Conservation (phyloP, 352 stramenopile genomes). For the Plasmopara viticola region DNA sequence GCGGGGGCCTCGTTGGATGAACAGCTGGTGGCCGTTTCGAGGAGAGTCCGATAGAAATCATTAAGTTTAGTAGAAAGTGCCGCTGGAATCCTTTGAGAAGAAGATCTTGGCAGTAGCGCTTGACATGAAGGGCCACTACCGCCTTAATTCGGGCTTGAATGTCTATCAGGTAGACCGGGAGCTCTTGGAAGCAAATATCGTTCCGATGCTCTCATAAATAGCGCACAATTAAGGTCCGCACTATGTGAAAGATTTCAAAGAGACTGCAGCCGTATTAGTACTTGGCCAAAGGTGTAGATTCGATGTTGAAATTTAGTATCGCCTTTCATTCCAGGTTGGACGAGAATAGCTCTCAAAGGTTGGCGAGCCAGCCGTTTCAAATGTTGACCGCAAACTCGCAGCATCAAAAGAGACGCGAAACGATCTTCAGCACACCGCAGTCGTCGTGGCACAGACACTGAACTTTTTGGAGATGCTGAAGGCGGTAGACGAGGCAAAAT, state of each 20-base stretch:
- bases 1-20: too few relatives aligned
- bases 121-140: neutral
- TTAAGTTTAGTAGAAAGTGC: too few relatives aligned
- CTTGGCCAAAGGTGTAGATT: neutral
- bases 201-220: neutral
- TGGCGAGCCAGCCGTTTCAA: neutral
- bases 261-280: neutral
- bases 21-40: too few relatives aligned
- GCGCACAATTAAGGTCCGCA: neutral
- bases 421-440: neutral
- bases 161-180: neutral
- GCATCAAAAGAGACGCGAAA: neutral
- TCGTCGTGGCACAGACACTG: neutral
- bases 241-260: neutral
- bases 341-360: neutral
- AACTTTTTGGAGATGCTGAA: neutral
- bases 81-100: neutral
- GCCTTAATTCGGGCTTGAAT: neutral
- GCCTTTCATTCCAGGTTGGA: neutral
- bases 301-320: neutral
- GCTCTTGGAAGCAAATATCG: neutral
- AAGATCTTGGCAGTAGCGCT: constrained; percentile 6
- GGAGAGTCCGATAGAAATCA: too few relatives aligned
- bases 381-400: neutral
- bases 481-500: neutral